A percentile compares a stretch with the other conserved stretches of the same genome.
These are phyloP conservation scores for Talaromyces rugulosus DNA, from an alignment of 2,329 filamentous ascomycete species.

Conservation along the genomic window DNA sequence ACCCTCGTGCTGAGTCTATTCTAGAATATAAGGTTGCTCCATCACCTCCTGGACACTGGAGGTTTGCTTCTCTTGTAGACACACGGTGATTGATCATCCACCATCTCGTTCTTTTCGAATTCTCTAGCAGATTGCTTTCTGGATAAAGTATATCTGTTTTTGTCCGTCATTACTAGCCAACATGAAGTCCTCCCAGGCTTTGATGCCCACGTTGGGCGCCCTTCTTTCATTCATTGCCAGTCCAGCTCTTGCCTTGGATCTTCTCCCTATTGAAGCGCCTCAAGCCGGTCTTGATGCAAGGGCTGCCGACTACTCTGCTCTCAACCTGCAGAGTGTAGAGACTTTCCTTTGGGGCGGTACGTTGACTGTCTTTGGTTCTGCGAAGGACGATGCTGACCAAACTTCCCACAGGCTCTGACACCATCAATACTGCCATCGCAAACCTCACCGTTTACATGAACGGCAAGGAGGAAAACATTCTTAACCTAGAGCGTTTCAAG, in stretches of 20 bases:
- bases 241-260: constrained; percentile 1
- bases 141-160: background rate
- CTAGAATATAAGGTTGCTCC: background rate
- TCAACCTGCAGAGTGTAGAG: constrained; percentile 3
- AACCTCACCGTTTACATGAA: constrained; percentile 3
- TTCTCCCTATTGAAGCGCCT: background rate
- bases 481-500: constrained; percentile 7
- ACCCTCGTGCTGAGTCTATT: background rate
- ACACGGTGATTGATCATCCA: background rate
- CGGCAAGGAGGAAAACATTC: background rate
- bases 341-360: constrained; percentile 8
- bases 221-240: background rate
- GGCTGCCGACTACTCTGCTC: background rate
- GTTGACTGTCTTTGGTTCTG: background rate
- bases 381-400: background rate
- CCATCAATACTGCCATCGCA: background rate
- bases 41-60: background rate
- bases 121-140: background rate
- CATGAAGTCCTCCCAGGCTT: background rate
- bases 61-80: background rate
- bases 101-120: background rate
- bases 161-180: background rate
- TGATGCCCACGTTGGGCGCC: background rate
- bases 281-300: constrained; percentile 1
- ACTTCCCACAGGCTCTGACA: background rate